Evolutionary conservation across 2,329 filamentous ascomycete genomes (phyloP).

Genomic region (Fusarium buxicola): DNA sequence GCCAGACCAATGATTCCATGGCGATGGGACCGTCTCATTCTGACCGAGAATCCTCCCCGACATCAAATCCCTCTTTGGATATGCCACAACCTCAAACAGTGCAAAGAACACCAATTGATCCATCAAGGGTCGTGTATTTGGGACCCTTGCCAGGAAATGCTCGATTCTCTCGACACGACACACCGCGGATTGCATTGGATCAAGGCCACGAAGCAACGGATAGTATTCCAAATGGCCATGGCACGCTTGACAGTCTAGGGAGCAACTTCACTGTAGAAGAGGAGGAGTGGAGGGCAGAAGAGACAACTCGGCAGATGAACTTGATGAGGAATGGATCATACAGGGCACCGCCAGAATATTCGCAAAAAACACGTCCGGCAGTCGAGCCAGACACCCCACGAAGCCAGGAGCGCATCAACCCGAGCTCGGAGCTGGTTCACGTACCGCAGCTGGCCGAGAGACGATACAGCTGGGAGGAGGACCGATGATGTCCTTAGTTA

Average conservation of each 20-base stretch:
- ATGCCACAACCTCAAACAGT: constrained; percentile 38
- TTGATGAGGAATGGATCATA: constrained; percentile 16
- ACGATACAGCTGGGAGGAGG: constrained; percentile 65
- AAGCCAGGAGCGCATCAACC: constrained; percentile 58
- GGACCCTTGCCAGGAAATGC: constrained; percentile 65
- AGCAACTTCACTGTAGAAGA: constrained; percentile 70
- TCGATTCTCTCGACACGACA: constrained; percentile 41
- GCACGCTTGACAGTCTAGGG: constrained; percentile 59
- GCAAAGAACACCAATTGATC: constrained; percentile 64
- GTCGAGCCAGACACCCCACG: constrained; percentile 32
- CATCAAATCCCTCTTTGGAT: constrained; percentile 5
- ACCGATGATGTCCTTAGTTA: constrained; percentile 26
- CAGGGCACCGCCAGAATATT: constrained; percentile 2
- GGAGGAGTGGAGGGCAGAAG: constrained; percentile 50
- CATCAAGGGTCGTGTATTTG: constrained; percentile 64
- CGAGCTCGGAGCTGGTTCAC: constrained; percentile 60
- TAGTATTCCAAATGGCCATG: constrained; percentile 5
- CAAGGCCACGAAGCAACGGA: constrained; percentile 11
- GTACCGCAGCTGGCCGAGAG: constrained; percentile 63
- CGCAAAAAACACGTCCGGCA: neutral
- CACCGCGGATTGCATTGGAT: constrained; percentile 1
- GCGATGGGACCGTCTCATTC: constrained; percentile 16
- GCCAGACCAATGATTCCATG: constrained; percentile 22
- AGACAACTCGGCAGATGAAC: constrained; percentile 44
- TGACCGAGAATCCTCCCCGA: constrained; percentile 8